phyloP scores from a whole-genome alignment of 306 rosid genomes.

The Glycine soja region DNA sequence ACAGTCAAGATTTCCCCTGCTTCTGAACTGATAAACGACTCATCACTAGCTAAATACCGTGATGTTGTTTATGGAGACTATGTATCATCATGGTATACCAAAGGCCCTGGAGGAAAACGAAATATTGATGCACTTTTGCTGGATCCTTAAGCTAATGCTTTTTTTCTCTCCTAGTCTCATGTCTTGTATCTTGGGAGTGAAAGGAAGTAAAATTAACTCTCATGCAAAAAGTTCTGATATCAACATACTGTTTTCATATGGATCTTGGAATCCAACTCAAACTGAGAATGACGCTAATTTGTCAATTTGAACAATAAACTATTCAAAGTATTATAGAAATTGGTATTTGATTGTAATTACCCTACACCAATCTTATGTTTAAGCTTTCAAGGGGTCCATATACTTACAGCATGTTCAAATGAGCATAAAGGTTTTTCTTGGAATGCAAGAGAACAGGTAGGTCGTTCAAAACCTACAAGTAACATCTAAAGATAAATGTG shows the following conservation, averaged over 20 bases:
- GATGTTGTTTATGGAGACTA: constrained; percentile 82
- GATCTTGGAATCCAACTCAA: constrained; percentile 19
- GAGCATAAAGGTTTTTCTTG: constrained; percentile 59
- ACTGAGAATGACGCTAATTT: constrained; percentile 5
- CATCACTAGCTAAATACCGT: constrained; percentile 63
- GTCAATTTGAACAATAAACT: constrained; percentile 22
- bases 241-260: constrained; percentile 2
- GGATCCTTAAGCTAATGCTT: constrained; percentile 40
- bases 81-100: constrained; percentile 78
- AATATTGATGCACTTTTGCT: constrained; percentile 72
- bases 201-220: not conserved
- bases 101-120: constrained; percentile 88
- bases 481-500: constrained; percentile 7
- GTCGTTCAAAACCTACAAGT: not conserved
- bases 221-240: constrained; percentile 24
- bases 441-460: constrained; percentile 54
- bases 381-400: constrained; percentile 66
- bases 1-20: constrained; percentile 68
- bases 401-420: constrained; percentile 61
- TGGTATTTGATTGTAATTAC: constrained; percentile 51
- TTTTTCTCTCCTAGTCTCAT: constrained; percentile 14
- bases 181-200: not conserved
- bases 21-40: constrained; percentile 64
- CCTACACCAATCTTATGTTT: constrained; percentile 67
- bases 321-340: constrained; percentile 55